Evolutionary conservation across 768 basidiomycete genomes (phyloP).

Genomic region (Phaeotremella fagi): DNA sequence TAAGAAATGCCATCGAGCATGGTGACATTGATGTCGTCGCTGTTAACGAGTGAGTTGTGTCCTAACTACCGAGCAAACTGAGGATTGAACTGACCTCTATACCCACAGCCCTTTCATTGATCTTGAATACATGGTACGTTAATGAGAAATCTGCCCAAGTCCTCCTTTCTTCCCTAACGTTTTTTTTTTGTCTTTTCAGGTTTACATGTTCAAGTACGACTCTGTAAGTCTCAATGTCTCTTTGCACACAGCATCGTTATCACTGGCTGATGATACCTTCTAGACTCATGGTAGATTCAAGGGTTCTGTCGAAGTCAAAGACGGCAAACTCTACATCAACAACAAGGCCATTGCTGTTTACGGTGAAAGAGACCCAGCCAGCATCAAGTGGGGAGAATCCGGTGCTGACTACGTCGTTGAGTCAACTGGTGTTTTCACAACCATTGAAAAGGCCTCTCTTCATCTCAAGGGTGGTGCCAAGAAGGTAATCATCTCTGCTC

Average conservation of each 20-base stretch:
- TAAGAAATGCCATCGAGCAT: constrained; percentile 78
- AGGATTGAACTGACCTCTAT: constrained; percentile 7
- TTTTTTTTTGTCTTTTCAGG: constrained; percentile 15
- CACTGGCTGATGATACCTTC: constrained; percentile 7
- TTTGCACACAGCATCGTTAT: background rate
- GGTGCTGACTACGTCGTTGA: constrained; percentile 94
- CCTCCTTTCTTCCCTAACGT: background rate
- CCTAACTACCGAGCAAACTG: background rate
- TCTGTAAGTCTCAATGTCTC: constrained; percentile 25
- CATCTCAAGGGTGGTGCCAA: constrained; percentile 99
- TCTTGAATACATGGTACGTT: constrained; percentile 84
- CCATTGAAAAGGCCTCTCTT: constrained; percentile 79
- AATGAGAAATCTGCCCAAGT: background rate
- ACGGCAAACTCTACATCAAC: constrained; percentile 83
- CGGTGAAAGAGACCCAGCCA: constrained; percentile 78
- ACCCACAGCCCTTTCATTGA: constrained; percentile 84
- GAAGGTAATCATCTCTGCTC: constrained; percentile 99
- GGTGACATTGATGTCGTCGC: constrained; percentile 79
- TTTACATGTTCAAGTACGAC: constrained; percentile 48
- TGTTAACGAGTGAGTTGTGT: constrained; percentile 74
- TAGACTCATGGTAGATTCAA: constrained; percentile 59
- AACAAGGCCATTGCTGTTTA: constrained; percentile 66
- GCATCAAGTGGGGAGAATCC: constrained; percentile 73
- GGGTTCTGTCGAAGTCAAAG: constrained; percentile 71
- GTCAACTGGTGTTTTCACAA: constrained; percentile 98